These are phyloP conservation scores for Strobilomyces confusus DNA, from an alignment of 768 basidiomycete species.

Conservation along the genomic window DNA sequence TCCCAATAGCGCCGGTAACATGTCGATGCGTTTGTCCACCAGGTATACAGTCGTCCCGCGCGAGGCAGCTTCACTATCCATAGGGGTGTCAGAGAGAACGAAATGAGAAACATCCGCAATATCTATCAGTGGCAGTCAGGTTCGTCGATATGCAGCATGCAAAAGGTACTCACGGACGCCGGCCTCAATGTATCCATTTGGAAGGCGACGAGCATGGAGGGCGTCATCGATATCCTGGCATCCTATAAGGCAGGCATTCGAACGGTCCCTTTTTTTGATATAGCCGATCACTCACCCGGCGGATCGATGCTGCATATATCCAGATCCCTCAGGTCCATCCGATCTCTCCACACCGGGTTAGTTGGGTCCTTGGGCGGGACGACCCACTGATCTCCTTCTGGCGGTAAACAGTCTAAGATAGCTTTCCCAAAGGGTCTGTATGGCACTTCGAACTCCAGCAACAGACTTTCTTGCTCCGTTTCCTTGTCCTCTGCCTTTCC, in stretches of 20 bases:
- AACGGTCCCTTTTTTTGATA: background rate
- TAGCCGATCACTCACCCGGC: conserved; percentile 51
- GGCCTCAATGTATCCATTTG: conserved; percentile 94
- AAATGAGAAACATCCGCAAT: conserved; percentile 99
- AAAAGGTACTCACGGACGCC: conserved; percentile 84
- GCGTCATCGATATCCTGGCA: conserved; percentile 99
- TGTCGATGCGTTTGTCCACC: conserved; percentile 97
- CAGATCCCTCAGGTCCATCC: conserved; percentile 83
- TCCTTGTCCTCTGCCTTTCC: conserved; percentile 93
- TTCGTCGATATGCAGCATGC: background rate
- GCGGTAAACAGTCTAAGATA: conserved; percentile 85
- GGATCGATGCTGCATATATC: conserved; percentile 97
- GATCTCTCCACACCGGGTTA: conserved; percentile 65
- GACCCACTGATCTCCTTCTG: conserved; percentile 87
- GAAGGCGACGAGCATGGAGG: conserved; percentile 79
- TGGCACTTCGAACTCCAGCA: conserved; percentile 94
- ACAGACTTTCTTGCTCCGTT: conserved; percentile 89
- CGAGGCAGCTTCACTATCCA: conserved; percentile 95
- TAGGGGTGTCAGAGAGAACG: conserved; percentile 86
- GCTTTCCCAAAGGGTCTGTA: conserved; percentile 97
- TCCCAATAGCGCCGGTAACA: conserved; percentile 90
- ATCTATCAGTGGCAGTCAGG: conserved; percentile 45
- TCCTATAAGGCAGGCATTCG: conserved; percentile 39
- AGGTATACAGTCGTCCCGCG: conserved; percentile 97
- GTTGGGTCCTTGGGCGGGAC: conserved; percentile 71